Evolutionary conservation across 169 alveolate species (phyloP), one percentile per base, ranked within the genome.

Genomic region (Plasmodium billcollinsi): DNA sequence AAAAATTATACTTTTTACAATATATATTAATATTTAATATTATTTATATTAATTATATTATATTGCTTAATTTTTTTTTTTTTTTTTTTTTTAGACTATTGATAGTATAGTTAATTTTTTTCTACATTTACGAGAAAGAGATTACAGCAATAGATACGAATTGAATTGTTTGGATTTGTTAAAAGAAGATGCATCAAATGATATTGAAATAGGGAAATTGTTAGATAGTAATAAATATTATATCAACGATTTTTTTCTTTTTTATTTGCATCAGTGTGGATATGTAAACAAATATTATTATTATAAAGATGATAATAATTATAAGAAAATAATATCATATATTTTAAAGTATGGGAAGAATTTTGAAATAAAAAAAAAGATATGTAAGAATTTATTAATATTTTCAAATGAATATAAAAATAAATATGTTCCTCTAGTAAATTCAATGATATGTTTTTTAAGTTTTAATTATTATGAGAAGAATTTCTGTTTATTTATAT

Each of bases 361-460:
- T 39, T 47, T 76, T n/a, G 67, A 76, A 65, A 66, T 76, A 26
- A 76, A 76, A 76, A 76, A 76, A 76, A 76, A 50, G 21, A 65
- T 76, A 9, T 56, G 73, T 26, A 65, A 76, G 12, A 76, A 76
- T 66, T 65, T 76, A 65, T 56, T 76, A 29, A 24, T 63, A 6
- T 76, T 76, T 65, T 76, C 89, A 5, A 76, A 76, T 54, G 74
- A 76, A 65, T 76, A 76, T 29, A 76, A 76, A 50, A 58, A 76
- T 65, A 76, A 50, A 76, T 76, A 76, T 76, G 15, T 59, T 18
- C 45, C 71, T 3, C 5, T 76, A 43, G 39, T 76, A 21, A 76
- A 69, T 76, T 66, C 89, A 3, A 63, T 76, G 4, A 43, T 76
- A 7, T 65, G 33, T 0, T 76, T 76, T 76, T 54, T 76, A 39